Base-by-base conservation (phyloP, 2,329 filamentous ascomycete genomes). In the Cryphonectria radicalis region DNA sequence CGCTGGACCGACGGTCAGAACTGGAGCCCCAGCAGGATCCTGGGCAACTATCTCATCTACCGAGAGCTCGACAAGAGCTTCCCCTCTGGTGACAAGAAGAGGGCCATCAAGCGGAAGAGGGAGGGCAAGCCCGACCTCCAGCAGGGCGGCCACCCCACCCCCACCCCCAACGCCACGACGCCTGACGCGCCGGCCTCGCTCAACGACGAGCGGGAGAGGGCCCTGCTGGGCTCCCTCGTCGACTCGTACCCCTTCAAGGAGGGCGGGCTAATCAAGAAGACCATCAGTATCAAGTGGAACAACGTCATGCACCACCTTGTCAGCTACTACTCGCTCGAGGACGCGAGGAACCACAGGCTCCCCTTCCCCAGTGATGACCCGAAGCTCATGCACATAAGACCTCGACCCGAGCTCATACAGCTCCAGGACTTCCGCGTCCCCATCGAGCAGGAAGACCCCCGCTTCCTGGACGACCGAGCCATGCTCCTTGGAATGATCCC, bases 1-100 rank as follows among this genome's bases (percentile, higher is more conserved):
- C 88, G 95, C 70, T 98, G 95, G 95, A 97, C 94, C 0, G 95
- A 98, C 76, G 94, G 95, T 19, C 89, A 95, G 14, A 91, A 92
- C 8, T 98, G 95, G 95, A 97, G 93, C 76, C 95, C 95, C 0
- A 97, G 91, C 80, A 91, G 92, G 22, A 95, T 97, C 64, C 85
- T 95, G 64, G 92, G 91, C 71, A 96, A 96, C 78, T 97, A 94
- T 76, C 86, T 97, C 60, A 89, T 97, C 75, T 97, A 97, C 77
- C 90, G 94, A 42, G 93, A 97, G 79, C 86, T 97, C 60, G 89
- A 92, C 74, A 90, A 91, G 76, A 90, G 91, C 0, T 95, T 95
- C 75, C 90, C 91, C 2, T 92, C 93, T 0, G 93, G 93, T 8
- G 92, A 95, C 83, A 96, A 95, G 86, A 96, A 96, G 81, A 87